Evolutionary conservation across 1,284 basidiomycete genomes (phyloP).

Genomic region (Sanguinoderma infundibulare): DNA sequence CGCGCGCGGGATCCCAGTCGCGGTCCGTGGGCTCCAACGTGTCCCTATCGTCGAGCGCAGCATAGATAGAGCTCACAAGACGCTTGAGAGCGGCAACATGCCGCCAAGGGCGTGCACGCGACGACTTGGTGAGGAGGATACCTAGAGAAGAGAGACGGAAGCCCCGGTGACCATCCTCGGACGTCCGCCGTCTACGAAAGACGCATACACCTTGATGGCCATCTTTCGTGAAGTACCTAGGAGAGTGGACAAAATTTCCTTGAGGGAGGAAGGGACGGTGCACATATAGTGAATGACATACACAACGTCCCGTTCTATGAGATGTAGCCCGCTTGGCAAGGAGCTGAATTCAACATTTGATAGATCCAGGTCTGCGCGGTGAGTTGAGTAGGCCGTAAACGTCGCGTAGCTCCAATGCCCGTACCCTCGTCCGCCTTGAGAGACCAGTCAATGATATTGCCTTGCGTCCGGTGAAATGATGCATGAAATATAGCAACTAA

Average conservation of each 20-base stretch:
- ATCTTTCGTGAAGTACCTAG: constrained; percentile 78
- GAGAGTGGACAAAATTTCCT: background rate
- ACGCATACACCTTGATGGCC: constrained; percentile 72
- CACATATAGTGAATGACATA: constrained; percentile 39
- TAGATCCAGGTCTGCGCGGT: constrained; percentile 59
- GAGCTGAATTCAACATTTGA: constrained; percentile 78
- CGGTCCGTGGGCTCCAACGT: constrained; percentile 53
- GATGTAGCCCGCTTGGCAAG: constrained; percentile 79
- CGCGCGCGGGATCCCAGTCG: constrained; percentile 65
- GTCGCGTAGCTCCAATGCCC: constrained; percentile 14
- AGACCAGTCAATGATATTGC: constrained; percentile 78
- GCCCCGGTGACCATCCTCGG: constrained; percentile 74
- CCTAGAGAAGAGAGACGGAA: constrained; percentile 79
- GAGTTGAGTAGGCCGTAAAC: background rate
- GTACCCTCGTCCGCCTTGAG: constrained; percentile 67
- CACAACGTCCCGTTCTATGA: constrained; percentile 78
- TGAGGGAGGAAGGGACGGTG: background rate
- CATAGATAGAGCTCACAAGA: constrained; percentile 60
- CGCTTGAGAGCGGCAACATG: constrained; percentile 67
- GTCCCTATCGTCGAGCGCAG: constrained; percentile 50
- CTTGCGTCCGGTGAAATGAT: constrained; percentile 81
- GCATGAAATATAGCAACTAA: constrained; percentile 81
- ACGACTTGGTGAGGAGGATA: constrained; percentile 68
- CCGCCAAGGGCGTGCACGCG: constrained; percentile 70
- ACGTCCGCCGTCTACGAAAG: constrained; percentile 67